Conservation (phyloP, 352 stramenopile species). For the Phytophthora tubulina region DNA sequence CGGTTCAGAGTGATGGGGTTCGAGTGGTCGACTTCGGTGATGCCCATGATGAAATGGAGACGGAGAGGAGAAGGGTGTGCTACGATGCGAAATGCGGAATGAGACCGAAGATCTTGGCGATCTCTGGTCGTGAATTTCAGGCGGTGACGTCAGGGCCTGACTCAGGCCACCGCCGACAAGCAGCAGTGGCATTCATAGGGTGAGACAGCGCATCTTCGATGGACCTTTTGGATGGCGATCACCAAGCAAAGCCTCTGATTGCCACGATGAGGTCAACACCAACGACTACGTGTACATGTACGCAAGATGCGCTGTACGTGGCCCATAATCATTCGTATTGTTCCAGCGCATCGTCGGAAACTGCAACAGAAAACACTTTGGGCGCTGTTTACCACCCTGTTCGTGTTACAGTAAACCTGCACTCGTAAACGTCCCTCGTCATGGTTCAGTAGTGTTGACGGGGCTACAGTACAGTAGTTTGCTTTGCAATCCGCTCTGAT, state of each 20-base stretch:
- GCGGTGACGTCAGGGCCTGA: conserved; percentile 4
- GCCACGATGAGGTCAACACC: conserved; percentile 38
- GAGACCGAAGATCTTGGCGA: not conserved
- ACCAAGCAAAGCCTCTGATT: conserved; percentile 17
- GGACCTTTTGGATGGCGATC: conserved; percentile 2
- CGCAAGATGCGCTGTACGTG: conserved; percentile 9
- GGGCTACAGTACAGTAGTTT: not conserved
- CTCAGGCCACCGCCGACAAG: conserved; percentile 10
- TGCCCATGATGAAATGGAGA: conserved; percentile 26
- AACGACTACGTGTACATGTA: not conserved
- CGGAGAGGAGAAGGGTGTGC: conserved; percentile 10
- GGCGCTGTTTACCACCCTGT: not conserved
- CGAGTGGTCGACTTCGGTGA: conserved; percentile 63
- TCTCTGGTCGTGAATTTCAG: not conserved
- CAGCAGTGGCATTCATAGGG: conserved; percentile 17
- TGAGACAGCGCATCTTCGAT: conserved; percentile 20
- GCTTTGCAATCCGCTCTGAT: conserved; percentile 1
- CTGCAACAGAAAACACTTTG: not conserved
- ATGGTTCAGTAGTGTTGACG: not conserved
- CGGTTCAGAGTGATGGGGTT: conserved; percentile 93
- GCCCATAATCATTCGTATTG: conserved; percentile 32
- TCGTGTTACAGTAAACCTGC: not conserved
- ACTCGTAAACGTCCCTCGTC: not conserved
- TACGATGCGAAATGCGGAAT: conserved; percentile 34
- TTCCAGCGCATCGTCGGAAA: not conserved